Conservation (phyloP, 2,329 filamentous ascomycete genomes). For the Fusarium phyllophilum region DNA sequence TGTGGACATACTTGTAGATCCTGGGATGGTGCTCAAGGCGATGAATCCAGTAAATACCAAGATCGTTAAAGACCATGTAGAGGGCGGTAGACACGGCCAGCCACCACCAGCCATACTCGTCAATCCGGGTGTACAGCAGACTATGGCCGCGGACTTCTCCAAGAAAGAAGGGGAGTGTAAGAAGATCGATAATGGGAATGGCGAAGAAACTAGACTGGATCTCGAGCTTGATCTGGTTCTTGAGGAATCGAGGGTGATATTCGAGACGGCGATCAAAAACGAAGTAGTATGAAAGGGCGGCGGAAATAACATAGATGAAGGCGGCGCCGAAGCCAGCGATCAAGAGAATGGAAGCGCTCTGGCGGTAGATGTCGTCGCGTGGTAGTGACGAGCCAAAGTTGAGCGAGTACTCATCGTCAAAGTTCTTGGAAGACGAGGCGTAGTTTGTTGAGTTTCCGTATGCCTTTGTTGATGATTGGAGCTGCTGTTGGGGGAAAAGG, state of each 20-base stretch:
- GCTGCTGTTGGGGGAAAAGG: conserved; percentile 46
- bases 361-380: conserved; percentile 55
- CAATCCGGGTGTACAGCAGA: conserved; percentile 52
- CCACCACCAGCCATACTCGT: conserved; percentile 55
- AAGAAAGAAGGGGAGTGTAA: conserved; percentile 58
- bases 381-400: conserved; percentile 48
- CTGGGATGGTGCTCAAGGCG: conserved; percentile 57
- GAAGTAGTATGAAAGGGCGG: conserved; percentile 77
- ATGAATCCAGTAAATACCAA: conserved; percentile 61
- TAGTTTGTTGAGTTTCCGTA: conserved; percentile 29
- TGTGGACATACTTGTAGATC: conserved; percentile 59
- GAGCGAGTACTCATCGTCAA: conserved; percentile 30
- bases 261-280: conserved; percentile 62
- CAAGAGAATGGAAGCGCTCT: conserved; percentile 51
- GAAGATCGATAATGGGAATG: conserved; percentile 56
- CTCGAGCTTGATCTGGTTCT: conserved; percentile 59
- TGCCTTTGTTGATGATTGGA: conserved; percentile 5
- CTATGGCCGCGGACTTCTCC: conserved; percentile 59
- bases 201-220: conserved; percentile 55
- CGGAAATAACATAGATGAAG: conserved; percentile 71
- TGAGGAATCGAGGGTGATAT: conserved; percentile 59
- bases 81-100: conserved; percentile 50
- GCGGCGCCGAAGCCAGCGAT: conserved; percentile 53
- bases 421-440: conserved; percentile 14
- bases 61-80: conserved; percentile 59